Base-by-base conservation (phyloP, 768 basidiomycete species). In the Phlebiopsis flavidoalba region DNA sequence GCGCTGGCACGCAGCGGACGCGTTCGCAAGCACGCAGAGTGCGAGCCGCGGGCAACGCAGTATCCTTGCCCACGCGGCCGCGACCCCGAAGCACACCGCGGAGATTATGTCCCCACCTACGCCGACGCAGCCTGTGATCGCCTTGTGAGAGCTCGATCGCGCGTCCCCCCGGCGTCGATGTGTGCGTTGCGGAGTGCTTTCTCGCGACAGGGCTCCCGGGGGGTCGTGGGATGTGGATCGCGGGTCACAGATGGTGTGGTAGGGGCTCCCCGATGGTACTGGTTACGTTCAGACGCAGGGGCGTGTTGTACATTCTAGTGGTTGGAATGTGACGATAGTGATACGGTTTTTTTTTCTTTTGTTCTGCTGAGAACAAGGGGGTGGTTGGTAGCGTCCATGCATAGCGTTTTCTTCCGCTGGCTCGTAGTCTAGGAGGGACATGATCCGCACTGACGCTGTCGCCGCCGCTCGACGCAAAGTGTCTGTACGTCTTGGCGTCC, bases 1-100 rank as follows among this genome's bases (percentile, higher is more conserved):
- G 70, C 37, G 69, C 68, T 15, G 70, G 35, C 12, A 79, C 60
- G 17, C n/a, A 80, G 54, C 5, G 75, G 73, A n/a, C n/a, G 73
- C 67, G 14, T 64, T n/a, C n/a, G n/a, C n/a, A n/a, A n/a, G n/a
- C n/a, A n/a, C n/a, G n/a, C n/a, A n/a, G n/a, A n/a, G n/a, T n/a
- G n/a, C n/a, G n/a, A n/a, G n/a, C n/a, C n/a, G n/a, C n/a, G n/a
- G n/a, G n/a, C n/a, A n/a, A n/a, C n/a, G n/a, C n/a, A n/a, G n/a
- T n/a, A n/a, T n/a, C n/a, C n/a, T n/a, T n/a, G n/a, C n/a, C n/a
- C 79, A 66, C 14, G 71, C 68, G 49, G 22, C 66, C 72, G 31
- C 68, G 63, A 15, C 71, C n/a, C n/a, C 70, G 56, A 79, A 79
- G 62, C 74, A 74, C 60, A 79, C 76, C 8, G 72, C 67, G 15